These are phyloP conservation scores for thale cress (Arabidopsis thaliana) DNA, from an alignment of 345 rosid genomes.

Conservation along the genomic window TAIR10.1 NC_003076.8:662001-662500, in stretches of 20 bases:
- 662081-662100: slow-evolving; percentile 38
- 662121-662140: slow-evolving; percentile 22
- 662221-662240: slow-evolving; percentile 36
- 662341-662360: slow-evolving; percentile 25
- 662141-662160: slow-evolving; percentile 23
- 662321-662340: neutral
- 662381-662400: slow-evolving; percentile 5
- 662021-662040: neutral
- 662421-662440: neutral
- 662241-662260: neutral
- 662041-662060: slow-evolving; percentile 23
- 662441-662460: neutral
- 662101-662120: slow-evolving; percentile 30
- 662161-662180: slow-evolving; percentile 22
- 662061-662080: slow-evolving; percentile 20
- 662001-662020: slow-evolving; percentile 8
- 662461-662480: slow-evolving; percentile 11
- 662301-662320: neutral
- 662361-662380: slow-evolving; percentile 10
- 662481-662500: slow-evolving; percentile 22
- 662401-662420: slow-evolving; percentile 26
- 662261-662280: slow-evolving; percentile 11
- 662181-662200: slow-evolving; percentile 25
- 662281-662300: neutral
- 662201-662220: neutral